Evolutionary conservation across 2,329 filamentous ascomycete genomes (phyloP).

Genomic region (Coniochaeta hoffmannii): DNA sequence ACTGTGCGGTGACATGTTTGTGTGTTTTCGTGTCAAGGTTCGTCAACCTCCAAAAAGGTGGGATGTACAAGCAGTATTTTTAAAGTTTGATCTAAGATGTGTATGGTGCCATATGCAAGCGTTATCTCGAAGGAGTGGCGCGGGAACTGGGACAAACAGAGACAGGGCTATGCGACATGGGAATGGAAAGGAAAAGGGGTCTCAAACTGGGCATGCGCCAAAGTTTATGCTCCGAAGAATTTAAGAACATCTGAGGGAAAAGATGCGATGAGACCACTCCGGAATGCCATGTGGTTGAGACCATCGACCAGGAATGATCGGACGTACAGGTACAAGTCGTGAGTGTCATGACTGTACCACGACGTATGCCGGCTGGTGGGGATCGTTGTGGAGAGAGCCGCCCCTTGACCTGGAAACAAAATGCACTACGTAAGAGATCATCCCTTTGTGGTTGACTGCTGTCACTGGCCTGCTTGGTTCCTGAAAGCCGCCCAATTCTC

Average conservation of each 20-base stretch:
- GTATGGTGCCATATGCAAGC: background rate
- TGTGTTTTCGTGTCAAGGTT: no score
- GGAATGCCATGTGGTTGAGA: background rate
- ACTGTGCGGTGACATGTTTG: conserved; percentile 1
- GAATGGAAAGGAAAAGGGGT: background rate
- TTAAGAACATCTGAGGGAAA: background rate
- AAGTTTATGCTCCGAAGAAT: background rate
- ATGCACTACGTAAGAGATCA: conserved; percentile 1
- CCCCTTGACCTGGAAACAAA: background rate
- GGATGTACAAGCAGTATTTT: no score
- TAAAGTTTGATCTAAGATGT: background rate
- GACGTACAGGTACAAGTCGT: background rate
- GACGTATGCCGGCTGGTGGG: background rate
- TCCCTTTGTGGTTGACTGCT: background rate
- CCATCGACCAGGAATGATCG: background rate
- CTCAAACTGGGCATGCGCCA: background rate
- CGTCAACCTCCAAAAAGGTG: no score
- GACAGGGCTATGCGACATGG: background rate
- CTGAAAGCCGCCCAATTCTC: background rate
- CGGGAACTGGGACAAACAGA: background rate
- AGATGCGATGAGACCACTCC: background rate
- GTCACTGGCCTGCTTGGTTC: background rate
- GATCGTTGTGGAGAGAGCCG: background rate
- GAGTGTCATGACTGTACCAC: conserved; percentile 1
- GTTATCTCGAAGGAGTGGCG: background rate